These are phyloP conservation scores for Kappamyces sp. DNA, from an alignment of 192 early-diverging fungal genomes.

Conservation along the genomic window DNA sequence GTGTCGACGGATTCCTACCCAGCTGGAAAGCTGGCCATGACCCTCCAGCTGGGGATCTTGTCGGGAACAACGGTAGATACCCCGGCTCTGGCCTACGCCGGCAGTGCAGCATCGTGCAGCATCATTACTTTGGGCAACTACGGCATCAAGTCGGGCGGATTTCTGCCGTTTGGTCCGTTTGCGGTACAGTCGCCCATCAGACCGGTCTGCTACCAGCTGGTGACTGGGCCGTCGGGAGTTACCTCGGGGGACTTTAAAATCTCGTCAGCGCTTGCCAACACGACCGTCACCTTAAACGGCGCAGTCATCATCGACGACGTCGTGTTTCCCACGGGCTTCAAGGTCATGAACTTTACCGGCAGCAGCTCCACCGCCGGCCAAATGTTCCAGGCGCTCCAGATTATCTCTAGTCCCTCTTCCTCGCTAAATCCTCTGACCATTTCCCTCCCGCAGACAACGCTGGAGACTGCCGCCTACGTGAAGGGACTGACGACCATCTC, in stretches of 20 bases:
- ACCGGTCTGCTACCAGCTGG: conserved; percentile 5
- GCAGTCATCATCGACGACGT: neutral
- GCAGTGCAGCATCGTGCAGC: too few species aligned
- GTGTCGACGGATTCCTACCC: too few species aligned
- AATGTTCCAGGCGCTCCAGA: neutral
- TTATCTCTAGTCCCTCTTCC: neutral
- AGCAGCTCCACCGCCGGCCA: neutral
- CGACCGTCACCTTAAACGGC: neutral
- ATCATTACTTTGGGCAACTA: too few species aligned
- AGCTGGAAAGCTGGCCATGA: too few species aligned
- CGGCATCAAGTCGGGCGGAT: too few species aligned
- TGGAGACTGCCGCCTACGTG: neutral
- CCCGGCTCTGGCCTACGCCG: too few species aligned
- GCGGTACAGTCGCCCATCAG: neutral
- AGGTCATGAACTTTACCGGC: conserved; percentile 8
- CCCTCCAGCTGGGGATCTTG: too few species aligned
- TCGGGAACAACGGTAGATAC: too few species aligned
- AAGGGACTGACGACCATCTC: neutral
- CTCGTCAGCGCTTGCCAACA: neutral
- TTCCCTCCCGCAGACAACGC: conserved; percentile 2
- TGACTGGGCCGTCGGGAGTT: neutral
- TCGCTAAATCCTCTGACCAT: neutral
- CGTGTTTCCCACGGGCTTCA: conserved; percentile 3
- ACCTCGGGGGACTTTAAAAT: neutral
- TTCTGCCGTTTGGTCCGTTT: conserved; percentile 8